Evolutionary conservation across 352 stramenopile species (phyloP), one percentile per base, ranked within the genome.

Genomic region (Phytophthora ohioensis): DNA sequence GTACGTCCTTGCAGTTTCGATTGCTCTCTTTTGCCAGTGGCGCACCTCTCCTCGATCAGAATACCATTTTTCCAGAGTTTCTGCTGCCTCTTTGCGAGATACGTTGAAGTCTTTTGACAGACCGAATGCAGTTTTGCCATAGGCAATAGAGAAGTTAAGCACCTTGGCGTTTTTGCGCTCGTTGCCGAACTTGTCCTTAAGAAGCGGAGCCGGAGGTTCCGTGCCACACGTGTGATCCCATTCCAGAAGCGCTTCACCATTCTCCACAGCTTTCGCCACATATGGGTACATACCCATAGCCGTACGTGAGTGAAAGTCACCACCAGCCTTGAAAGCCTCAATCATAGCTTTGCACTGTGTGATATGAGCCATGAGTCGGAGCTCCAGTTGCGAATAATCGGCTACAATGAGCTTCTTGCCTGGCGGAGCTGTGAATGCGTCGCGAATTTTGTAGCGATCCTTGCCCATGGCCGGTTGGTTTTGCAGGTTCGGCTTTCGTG

Each of bases 111-210:
- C 84, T 46, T 99, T 97, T 30, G 91, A 97, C 30, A 99, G 69
- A 2, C 98, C 98, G 69, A 98, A 97, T 2, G 97, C 94, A 15
- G 98, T 99, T 79, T 99, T 99, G 27, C 98, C 98, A 75, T 99
- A 99, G 6, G 98, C 98, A 68, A 99, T 99, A 12, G 95, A 99
- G 69, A 99, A 99, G 75, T 99, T 99, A 17, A 99, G 85, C 17
- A 99, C 99, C 73, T 99, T 99, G 11, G 98, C 98, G 61, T 99
- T 98, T 51, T 98, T 91, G 48, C 98, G 91, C 81, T 99, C 98
- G 5, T 95, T 96, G 17, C 90, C 96, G 76, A 97, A 99, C 70
- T 98, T 91, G 79, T 99, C 97, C 77, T 99, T 99, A 17, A 99
- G 82, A 59, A 99, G 76, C 11, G 98, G 98, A 52, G 96, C 98